These are phyloP conservation scores for Rhynchospora breviuscula DNA, from an alignment of 176 grass and related monocot genomes.

Conservation along the genomic window DNA sequence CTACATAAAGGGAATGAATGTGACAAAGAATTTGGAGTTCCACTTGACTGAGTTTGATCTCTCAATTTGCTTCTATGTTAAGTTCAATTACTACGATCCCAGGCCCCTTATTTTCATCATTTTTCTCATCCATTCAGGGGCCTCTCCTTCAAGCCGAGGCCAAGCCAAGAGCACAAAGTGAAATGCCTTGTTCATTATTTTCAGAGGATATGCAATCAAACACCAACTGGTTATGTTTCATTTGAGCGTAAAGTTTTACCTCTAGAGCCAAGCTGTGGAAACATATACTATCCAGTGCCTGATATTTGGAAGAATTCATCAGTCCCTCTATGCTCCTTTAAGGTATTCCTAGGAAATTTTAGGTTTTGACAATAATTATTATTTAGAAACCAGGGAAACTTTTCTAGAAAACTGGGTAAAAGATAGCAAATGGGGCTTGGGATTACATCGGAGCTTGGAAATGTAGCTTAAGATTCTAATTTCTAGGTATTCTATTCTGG, in stretches of 20 bases:
- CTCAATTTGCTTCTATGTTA: not conserved
- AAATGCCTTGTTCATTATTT: conserved; percentile 80
- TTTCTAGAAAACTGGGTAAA: not conserved
- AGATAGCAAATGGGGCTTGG: not conserved
- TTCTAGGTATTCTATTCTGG: conserved; percentile 67
- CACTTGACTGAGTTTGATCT: not conserved
- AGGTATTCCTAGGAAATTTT: conserved; percentile 31
- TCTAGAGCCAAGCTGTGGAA: not conserved
- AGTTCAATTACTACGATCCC: not conserved
- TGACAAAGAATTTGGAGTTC: not conserved
- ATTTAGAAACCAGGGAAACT: too few relatives aligned
- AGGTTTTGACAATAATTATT: not conserved
- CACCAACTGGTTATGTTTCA: conserved; percentile 52
- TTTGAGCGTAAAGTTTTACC: conserved; percentile 76
- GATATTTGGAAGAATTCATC: conserved; percentile 54
- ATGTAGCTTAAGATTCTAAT: conserved; percentile 22
- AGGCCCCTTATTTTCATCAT: not conserved
- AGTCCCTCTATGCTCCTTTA: conserved; percentile 49
- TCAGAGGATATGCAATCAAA: conserved; percentile 52
- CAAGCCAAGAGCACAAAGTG: conserved; percentile 74
- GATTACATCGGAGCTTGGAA: not conserved
- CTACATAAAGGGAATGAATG: too few relatives aligned
- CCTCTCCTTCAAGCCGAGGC: conserved; percentile 35
- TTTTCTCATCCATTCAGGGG: conserved; percentile 25
- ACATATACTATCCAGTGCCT: conserved; percentile 29